Conservation (phyloP, 2,329 filamentous ascomycete genomes). For the Pseudogymnoascus sp. region DNA sequence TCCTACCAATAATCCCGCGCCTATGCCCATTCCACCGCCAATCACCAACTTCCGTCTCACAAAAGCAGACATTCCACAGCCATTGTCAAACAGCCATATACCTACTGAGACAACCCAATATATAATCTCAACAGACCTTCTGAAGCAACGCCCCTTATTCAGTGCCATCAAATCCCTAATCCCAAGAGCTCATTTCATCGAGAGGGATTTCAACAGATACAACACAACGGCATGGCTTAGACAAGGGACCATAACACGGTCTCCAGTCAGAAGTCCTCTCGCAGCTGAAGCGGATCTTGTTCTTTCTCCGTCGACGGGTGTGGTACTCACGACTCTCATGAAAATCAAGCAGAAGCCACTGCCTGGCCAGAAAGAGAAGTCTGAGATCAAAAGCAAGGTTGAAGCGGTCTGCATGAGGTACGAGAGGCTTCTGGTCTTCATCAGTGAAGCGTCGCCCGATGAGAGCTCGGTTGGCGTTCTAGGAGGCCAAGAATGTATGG, state of each 20-base stretch:
- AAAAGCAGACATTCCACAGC: slow-evolving; percentile 12
- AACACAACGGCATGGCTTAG: slow-evolving; percentile 29
- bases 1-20: neutral
- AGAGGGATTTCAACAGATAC: slow-evolving; percentile 46
- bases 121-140: slow-evolving; percentile 43
- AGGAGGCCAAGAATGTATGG: slow-evolving; percentile 19
- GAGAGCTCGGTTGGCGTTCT: slow-evolving; percentile 30
- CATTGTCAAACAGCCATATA: slow-evolving; percentile 14
- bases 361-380: slow-evolving; percentile 45
- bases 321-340: slow-evolving; percentile 63
- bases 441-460: slow-evolving; percentile 46
- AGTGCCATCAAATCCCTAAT: slow-evolving; percentile 41
- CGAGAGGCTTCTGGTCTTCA: slow-evolving; percentile 57
- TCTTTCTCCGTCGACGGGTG: slow-evolving; percentile 57
- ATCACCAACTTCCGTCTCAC: neutral
- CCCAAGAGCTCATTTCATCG: slow-evolving; percentile 44
- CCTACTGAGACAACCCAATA: slow-evolving; percentile 30
- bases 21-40: neutral
- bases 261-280: slow-evolving; percentile 32
- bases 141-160: slow-evolving; percentile 37
- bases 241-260: slow-evolving; percentile 26
- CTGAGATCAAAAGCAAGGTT: slow-evolving; percentile 41
- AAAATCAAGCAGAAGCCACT: slow-evolving; percentile 63
- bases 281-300: slow-evolving; percentile 62
- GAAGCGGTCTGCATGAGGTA: slow-evolving; percentile 48